Base-by-base conservation (phyloP, 202 grass and related monocot species). In the Bolboschoenoplectus hybrid region DNA sequence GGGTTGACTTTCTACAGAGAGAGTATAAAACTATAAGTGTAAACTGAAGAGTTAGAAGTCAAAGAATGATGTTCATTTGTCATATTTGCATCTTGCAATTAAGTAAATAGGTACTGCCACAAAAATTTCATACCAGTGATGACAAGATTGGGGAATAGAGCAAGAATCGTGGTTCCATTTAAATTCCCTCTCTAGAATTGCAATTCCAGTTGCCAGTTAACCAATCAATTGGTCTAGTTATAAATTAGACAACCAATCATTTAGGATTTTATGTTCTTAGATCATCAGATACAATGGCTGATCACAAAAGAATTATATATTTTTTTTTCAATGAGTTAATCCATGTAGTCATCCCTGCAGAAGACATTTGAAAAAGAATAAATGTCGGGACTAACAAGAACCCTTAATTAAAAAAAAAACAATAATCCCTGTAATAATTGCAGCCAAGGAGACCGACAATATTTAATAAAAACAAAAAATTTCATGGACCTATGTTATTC, bases 1-100 rank as follows among this genome's bases (percentile, higher is more conserved):
- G 92, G 97, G 85, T 78, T 89, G 19, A 90, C 84, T 85, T 94
- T 99, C 89, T 91, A 82, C 63, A 81, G 53, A 74, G 41, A 84
- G 40, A 4, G 10, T 72, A 43, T 34, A 63, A 52, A 8, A 41
- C 13, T 44, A 2, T 57, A 64, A 80, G 84, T 13, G 3, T 61
- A 77, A 77, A 61, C 68, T 57, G 14, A 41, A 75, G n/a, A 19
- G n/a, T 58, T 74, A 26, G 36, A 74, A 61, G 12, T 45, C 7
- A 63, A 81, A 63, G 20, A 26, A 19, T 5, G 5, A n/a, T 81
- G 51, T 40, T 46, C 36, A 41, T 60, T 81, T 60, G 8, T 81
- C 3, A 43, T 44, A 63, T 62, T 70, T 73, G 45, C 17, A 73
- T 4, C 32, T 73, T 5, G n/a, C 9, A 49, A 73, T 26, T 73